Conservation (phyloP, 2,329 filamentous ascomycete genomes). For the Fusarium agapanthi region DNA sequence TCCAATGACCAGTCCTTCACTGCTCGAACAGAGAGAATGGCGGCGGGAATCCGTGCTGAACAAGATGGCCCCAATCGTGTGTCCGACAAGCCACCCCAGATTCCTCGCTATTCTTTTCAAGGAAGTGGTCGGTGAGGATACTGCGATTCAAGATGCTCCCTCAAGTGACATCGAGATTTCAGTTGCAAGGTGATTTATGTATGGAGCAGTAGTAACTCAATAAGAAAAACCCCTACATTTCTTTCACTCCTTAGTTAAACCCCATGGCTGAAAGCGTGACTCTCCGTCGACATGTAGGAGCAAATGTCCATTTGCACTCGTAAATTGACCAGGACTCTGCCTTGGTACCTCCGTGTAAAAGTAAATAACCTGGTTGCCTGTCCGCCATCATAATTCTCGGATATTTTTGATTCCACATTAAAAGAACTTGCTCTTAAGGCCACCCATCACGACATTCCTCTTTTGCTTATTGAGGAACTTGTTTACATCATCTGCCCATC, state of each 20-base stretch:
- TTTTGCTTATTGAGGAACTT: conserved; percentile 92
- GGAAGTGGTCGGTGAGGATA: neutral
- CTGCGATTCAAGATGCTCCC: neutral
- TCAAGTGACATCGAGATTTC: neutral
- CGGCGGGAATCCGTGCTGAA: neutral
- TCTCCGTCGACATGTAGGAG: neutral
- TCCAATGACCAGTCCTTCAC: neutral
- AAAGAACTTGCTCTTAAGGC: conserved; percentile 68
- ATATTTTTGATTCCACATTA: conserved; percentile 23
- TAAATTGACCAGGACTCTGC: neutral
- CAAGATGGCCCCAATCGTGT: neutral
- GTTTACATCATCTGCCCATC: conserved; percentile 86
- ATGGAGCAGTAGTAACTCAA: neutral
- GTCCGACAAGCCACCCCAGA: neutral
- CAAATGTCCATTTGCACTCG: neutral
- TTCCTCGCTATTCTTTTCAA: neutral
- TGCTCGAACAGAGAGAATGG: neutral
- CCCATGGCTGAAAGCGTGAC: neutral
- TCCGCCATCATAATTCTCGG: neutral
- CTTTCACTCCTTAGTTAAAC: neutral
- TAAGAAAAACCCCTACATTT: neutral
- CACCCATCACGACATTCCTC: conserved; percentile 79
- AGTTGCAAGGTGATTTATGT: neutral
- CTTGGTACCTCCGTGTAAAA: conserved; percentile 20
- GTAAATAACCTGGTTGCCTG: neutral